Evolutionary conservation across 2,329 filamentous ascomycete genomes (phyloP).

Genomic region (Orbilia javanica): DNA sequence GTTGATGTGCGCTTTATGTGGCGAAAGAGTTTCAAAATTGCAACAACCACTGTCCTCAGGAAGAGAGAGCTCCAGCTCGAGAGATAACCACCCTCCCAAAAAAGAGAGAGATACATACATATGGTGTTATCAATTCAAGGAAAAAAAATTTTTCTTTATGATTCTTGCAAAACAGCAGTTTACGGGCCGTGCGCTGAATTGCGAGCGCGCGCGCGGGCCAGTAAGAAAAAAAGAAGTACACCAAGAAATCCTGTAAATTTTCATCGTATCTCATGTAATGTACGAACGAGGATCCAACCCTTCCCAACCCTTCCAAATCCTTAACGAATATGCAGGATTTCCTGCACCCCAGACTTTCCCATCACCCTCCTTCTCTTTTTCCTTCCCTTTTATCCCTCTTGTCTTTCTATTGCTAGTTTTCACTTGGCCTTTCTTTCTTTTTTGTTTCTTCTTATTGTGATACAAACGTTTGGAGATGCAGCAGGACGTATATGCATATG

Average conservation of each 20-base stretch:
- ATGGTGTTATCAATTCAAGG: background rate
- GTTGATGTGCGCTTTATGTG: background rate
- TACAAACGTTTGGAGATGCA: conserved; percentile 17
- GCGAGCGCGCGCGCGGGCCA: conserved; percentile 9
- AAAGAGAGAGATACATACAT: background rate
- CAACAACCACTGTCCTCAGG: background rate
- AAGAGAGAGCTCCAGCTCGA: background rate
- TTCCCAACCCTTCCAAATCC: conserved; percentile 20
- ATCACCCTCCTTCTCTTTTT: conserved; percentile 9
- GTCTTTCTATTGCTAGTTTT: background rate
- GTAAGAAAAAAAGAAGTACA: background rate
- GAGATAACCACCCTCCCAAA: background rate
- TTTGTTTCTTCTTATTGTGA: conserved; percentile 40
- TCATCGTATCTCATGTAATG: conserved; percentile 8
- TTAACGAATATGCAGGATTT: conserved; percentile 48
- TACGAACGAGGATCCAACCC: conserved; percentile 24
- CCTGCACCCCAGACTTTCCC: conserved; percentile 54
- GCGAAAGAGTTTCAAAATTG: conserved; percentile 19
- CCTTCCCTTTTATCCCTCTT: background rate
- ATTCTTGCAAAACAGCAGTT: background rate
- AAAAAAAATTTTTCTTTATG: no score
- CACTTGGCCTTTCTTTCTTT: background rate
- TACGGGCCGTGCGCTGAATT: conserved; percentile 9
- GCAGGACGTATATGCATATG: conserved; percentile 9
- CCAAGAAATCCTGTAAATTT: background rate